Evolutionary conservation across 2,329 filamentous ascomycete genomes (phyloP).

Genomic region (Apiospora pterosperma): DNA sequence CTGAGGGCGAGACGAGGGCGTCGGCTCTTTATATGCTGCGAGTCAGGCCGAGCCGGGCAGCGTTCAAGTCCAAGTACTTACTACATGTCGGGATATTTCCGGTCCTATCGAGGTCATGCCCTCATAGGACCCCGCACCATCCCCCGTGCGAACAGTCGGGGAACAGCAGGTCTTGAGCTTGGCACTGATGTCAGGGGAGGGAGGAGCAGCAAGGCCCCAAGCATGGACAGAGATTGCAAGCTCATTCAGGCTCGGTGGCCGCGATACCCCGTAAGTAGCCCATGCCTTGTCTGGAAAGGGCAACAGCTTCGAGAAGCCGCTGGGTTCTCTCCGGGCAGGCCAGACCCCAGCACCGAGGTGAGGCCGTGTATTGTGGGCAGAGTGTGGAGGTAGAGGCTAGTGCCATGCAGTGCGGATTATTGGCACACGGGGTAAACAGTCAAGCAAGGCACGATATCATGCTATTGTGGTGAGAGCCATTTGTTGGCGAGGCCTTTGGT

Average conservation of each 20-base stretch:
- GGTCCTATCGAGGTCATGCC: not conserved
- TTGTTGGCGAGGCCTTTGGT: not conserved
- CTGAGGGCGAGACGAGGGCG: not conserved
- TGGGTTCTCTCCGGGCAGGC: not conserved
- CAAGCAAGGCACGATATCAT: conserved; percentile 1
- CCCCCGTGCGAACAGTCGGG: not conserved
- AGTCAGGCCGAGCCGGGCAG: not conserved
- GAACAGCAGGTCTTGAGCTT: not conserved
- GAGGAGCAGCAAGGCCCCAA: not conserved
- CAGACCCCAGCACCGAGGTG: not conserved
- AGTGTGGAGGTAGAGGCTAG: not conserved
- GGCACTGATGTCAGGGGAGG: not conserved
- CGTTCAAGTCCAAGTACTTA: not conserved
- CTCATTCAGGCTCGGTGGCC: not conserved
- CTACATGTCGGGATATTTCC: not conserved
- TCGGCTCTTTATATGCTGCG: not conserved
- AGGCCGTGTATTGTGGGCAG: not conserved
- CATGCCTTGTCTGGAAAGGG: not conserved
- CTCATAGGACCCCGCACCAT: not conserved
- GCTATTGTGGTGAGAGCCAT: not conserved
- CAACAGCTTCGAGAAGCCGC: not conserved
- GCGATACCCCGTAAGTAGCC: not conserved
- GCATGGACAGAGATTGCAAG: not conserved
- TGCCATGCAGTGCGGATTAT: not conserved
- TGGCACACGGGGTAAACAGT: not conserved